Evolutionary conservation across 1,139 yeast genomes (phyloP), one percentile per base, ranked within the genome.

Genomic region (Komagataea norvegica): DNA sequence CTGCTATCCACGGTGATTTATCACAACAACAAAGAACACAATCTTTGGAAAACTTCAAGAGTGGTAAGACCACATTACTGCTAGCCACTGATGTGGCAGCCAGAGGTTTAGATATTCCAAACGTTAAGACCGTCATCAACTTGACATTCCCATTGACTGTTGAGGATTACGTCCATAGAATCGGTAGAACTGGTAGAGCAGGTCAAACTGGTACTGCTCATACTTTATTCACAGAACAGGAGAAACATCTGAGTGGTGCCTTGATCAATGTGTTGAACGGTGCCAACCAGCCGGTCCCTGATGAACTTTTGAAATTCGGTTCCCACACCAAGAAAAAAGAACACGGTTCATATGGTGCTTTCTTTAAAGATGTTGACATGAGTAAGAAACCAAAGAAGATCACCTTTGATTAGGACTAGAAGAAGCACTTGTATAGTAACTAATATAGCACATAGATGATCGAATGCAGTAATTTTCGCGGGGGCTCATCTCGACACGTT

Each of bases 21-120:
- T 75, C 87, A 36, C 99, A 91, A 66, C 82, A 74, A 41, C 97
- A 91, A 65, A 81, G 99, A 65, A 83, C 96, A 4, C 76, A 70
- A 49, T 96, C 99, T 3, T 68, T 91, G 46, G 81, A 79, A 34
- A 79, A 80, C 48, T 91, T 91, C 72, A 93, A 93, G 64, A 61
- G 72, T 23, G 98, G 98, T 29, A 72, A 72, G 37, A 72, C 83
- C 43, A 81, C 75, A 54, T 67, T 91, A 39, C 66, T 91, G 58
- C 72, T 91, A 53, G 99, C 99, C 25, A 91, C 99, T 2, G 98
- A 93, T 68, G 99, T 91, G 39, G 99, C 99, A 31, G 98, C 98
- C 25, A 78, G 99, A 68, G 99, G 99, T 46, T 74, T 91, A 51
- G 99, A 91, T 64, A 91, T 91, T 52, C 98, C 99, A 36, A 87